A percentile compares a stretch with the other conserved stretches of the same genome.
Evolutionary conservation across 441 rosid species (phyloP).

Genomic region (Populus hybrid): DNA sequence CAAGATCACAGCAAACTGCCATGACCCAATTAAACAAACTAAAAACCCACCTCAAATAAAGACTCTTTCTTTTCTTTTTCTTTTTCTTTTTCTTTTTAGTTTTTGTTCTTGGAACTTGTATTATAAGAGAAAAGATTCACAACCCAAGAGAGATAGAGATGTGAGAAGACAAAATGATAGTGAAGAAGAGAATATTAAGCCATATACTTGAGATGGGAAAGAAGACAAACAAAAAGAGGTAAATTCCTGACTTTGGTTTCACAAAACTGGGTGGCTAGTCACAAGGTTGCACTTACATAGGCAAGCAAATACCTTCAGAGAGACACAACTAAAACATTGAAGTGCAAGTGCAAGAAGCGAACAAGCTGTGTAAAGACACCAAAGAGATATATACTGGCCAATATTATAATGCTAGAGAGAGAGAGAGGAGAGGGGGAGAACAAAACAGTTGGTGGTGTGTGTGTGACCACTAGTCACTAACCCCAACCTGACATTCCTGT

Average conservation of each 20-base stretch:
- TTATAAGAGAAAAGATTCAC: conserved; percentile 7
- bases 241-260: conserved; percentile 34
- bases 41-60: conserved; percentile 39
- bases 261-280: conserved; percentile 30
- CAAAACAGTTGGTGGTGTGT: conserved; percentile 18
- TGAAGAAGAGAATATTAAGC: conserved; percentile 20
- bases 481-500: conserved; percentile 47
- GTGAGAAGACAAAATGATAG: conserved; percentile 27
- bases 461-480: conserved; percentile 30
- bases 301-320: conserved; percentile 29
- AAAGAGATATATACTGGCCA: conserved; percentile 11
- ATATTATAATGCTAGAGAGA: neutral
- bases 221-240: conserved; percentile 52
- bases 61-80: conserved; percentile 15
- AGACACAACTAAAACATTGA: conserved; percentile 9
- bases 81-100: too few relatives aligned
- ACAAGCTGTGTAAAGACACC: conserved; percentile 36
- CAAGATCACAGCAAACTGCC: conserved; percentile 81
- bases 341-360: conserved; percentile 24
- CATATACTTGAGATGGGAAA: conserved; percentile 35
- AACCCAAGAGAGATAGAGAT: conserved; percentile 27
- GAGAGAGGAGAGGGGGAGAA: conserved; percentile 8
- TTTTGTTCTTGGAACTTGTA: conserved; percentile 15
- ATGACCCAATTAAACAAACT: conserved; percentile 37
- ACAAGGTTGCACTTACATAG: conserved; percentile 25